A percentile compares a stretch with the other conserved stretches of the same genome.
phyloP scores from a whole-genome alignment of 345 rosid genomes.

The Ceriops zippeliana region DNA sequence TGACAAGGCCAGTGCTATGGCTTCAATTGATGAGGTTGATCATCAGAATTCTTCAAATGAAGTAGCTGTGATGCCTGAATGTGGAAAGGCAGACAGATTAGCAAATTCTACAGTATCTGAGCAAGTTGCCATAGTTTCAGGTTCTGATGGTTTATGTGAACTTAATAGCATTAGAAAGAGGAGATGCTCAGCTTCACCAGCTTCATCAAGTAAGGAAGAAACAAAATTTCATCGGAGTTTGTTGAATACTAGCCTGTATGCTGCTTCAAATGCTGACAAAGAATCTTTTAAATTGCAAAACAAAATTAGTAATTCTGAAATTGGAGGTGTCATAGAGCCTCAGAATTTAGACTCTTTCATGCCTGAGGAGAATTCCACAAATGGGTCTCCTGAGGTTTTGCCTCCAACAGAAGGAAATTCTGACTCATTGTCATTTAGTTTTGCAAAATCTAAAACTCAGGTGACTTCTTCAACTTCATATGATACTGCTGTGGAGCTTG shows the following conservation, averaged over 20 bases:
- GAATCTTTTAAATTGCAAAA: constrained; percentile 20
- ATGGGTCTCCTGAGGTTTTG: constrained; percentile 19
- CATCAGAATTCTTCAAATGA: constrained; percentile 28
- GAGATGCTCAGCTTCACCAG: constrained; percentile 21
- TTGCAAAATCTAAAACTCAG: constrained; percentile 22
- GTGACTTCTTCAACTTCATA: constrained; percentile 26
- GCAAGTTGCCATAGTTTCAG: constrained; percentile 21
- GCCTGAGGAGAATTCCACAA: constrained; percentile 27
- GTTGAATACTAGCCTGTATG: constrained; percentile 21
- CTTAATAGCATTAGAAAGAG: constrained; percentile 31
- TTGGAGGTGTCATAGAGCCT: constrained; percentile 26
- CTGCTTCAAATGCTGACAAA: constrained; percentile 25
- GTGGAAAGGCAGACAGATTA: constrained; percentile 26
- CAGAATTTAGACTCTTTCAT: constrained; percentile 23
- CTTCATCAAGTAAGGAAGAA: constrained; percentile 30
- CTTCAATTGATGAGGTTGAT: constrained; percentile 23
- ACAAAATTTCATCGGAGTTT: constrained; percentile 27
- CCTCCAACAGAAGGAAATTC: constrained; percentile 21
- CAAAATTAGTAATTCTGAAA: constrained; percentile 21
- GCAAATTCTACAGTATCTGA: constrained; percentile 22
- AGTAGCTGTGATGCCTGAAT: constrained; percentile 18
- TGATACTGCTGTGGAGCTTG: constrained; percentile 6
- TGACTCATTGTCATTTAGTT: constrained; percentile 23
- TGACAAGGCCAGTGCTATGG: constrained; percentile 23
- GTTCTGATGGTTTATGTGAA: constrained; percentile 14